Conservation (phyloP, 495 filamentous ascomycete genomes). For the Annulohypoxylon nitens region DNA sequence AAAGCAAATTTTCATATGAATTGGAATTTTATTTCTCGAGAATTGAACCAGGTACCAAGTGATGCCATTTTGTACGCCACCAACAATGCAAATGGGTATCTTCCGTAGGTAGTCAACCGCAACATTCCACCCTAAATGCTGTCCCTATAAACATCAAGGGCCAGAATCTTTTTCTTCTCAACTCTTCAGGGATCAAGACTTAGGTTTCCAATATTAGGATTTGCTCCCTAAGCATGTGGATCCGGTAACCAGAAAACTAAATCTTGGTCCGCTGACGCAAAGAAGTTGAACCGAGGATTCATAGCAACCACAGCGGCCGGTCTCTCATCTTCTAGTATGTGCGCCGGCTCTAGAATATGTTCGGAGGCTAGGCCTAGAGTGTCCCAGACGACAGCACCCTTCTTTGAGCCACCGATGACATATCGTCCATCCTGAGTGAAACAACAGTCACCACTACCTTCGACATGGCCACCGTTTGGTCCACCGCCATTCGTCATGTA, state of each 20-base stretch:
- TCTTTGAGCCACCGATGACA: constrained; percentile 81
- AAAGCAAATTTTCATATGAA: background rate
- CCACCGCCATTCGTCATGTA: constrained; percentile 47
- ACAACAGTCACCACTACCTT: constrained; percentile 82
- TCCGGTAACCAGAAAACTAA: constrained; percentile 92
- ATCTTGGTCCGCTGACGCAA: constrained; percentile 89
- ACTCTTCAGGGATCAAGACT: background rate
- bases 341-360: constrained; percentile 72
- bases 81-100: constrained; percentile 48
- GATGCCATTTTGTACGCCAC: constrained; percentile 44
- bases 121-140: constrained; percentile 9
- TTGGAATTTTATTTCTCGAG: background rate
- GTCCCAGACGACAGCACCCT: constrained; percentile 87
- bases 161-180: background rate
- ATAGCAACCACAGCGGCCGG: constrained; percentile 82
- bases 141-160: background rate
- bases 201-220: background rate
- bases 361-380: constrained; percentile 67
- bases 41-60: background rate
- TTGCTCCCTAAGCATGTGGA: constrained; percentile 61
- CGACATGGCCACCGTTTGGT: constrained; percentile 51
- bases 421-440: constrained; percentile 90
- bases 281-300: constrained; percentile 90
- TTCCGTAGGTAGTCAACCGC: constrained; percentile 32
- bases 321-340: constrained; percentile 73